phyloP scores from a whole-genome alignment of 2,329 filamentous ascomycete genomes.

The Colletotrichum theobromicola region DNA sequence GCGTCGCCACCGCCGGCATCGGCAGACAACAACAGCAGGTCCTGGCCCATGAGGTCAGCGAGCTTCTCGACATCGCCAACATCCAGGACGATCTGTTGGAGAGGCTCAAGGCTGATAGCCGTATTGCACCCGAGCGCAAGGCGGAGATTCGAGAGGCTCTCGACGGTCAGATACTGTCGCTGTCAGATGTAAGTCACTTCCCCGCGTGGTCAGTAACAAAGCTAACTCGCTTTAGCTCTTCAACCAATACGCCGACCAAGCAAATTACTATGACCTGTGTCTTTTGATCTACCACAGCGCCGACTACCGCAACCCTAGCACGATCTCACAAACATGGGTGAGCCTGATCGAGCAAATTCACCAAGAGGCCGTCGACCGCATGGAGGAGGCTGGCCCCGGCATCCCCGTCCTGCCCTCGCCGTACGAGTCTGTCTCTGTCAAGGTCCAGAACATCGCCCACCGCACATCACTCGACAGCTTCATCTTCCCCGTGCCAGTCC shows the following conservation, averaged over 20 bases:
- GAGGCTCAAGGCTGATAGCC: conserved; percentile 73
- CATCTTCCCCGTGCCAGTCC: conserved; percentile 66
- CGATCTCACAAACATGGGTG: conserved; percentile 85
- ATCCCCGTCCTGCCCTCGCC: conserved; percentile 55
- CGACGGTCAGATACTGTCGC: conserved; percentile 77
- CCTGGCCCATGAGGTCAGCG: conserved; percentile 82
- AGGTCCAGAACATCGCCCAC: conserved; percentile 69
- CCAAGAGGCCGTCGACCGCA: conserved; percentile 52
- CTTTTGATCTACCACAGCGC: conserved; percentile 91
- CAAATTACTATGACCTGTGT: conserved; percentile 91
- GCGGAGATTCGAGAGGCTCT: conserved; percentile 70
- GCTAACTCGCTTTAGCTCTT: conserved; percentile 68
- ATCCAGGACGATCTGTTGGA: conserved; percentile 93
- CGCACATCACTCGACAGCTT: conserved; percentile 69
- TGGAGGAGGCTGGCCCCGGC: conserved; percentile 45
- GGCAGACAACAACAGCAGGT: conserved; percentile 83
- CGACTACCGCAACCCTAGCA: conserved; percentile 86
- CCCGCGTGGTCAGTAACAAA: background rate
- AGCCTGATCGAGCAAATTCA: conserved; percentile 79
- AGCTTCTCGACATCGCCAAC: conserved; percentile 89
- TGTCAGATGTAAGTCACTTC: conserved; percentile 71
- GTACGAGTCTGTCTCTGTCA: conserved; percentile 72
- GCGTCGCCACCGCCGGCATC: conserved; percentile 78
- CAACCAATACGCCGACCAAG: conserved; percentile 89
- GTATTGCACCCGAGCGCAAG: conserved; percentile 69